Conservation (phyloP, 2,329 filamentous ascomycete species). For the Phaeosphaeriaceae sp. region DNA sequence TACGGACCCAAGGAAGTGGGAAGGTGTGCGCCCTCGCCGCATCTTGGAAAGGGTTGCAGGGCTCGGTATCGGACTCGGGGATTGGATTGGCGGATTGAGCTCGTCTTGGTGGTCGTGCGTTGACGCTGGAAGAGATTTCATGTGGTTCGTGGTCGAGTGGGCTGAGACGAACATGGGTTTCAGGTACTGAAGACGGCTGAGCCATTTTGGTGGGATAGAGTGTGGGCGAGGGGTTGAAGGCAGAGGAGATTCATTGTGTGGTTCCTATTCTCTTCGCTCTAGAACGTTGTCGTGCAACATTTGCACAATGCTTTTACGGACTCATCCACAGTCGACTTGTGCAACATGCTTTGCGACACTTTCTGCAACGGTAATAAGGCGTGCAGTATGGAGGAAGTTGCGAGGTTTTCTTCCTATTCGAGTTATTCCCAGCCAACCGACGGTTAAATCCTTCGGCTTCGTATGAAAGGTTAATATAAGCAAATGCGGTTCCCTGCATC, state of each 20-base stretch:
- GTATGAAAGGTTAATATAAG: not conserved
- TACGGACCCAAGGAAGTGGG: not conserved
- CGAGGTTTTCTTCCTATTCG: not conserved
- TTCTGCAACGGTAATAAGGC: not conserved
- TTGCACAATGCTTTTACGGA: no score
- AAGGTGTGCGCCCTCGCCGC: not conserved
- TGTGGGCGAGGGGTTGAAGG: not conserved
- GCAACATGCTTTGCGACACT: not conserved
- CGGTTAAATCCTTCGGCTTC: not conserved
- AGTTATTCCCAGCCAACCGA: not conserved
- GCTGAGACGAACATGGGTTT: not conserved
- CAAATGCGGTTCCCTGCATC: not conserved
- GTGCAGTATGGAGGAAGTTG: not conserved
- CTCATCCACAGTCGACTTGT: not conserved
- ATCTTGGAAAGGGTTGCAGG: not conserved
- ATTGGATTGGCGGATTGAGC: not conserved
- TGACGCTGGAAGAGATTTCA: not conserved
- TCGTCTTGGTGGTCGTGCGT: not conserved
- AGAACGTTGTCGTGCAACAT: no score
- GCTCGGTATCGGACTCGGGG: not conserved
- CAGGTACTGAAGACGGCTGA: not conserved
- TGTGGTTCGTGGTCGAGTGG: not conserved
- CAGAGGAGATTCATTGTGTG: no score
- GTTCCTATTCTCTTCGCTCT: no score
- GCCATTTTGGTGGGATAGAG: not conserved